Conservation (phyloP, 768 basidiomycete genomes). For the Rhodotorula taiwanensis region DNA sequence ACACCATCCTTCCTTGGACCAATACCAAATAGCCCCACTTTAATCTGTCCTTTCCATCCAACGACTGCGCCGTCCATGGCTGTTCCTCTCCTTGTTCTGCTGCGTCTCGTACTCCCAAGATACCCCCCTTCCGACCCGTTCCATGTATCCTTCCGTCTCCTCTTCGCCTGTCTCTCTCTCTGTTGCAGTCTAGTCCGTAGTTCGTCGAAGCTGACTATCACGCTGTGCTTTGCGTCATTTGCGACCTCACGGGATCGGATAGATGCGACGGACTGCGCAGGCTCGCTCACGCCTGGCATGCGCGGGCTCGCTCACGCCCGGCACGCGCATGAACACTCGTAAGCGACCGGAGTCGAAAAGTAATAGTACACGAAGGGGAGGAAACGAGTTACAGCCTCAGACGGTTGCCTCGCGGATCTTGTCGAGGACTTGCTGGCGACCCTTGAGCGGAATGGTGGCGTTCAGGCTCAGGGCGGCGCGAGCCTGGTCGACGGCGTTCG, state of each 20-base stretch:
- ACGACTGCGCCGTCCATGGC: background rate
- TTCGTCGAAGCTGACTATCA: too few relatives aligned
- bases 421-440: slow-evolving; percentile 9
- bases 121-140: background rate
- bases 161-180: background rate
- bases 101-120: background rate
- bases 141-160: background rate
- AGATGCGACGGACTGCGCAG: too few relatives aligned
- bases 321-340: too few relatives aligned
- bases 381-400: background rate
- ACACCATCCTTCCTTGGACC: too few relatives aligned
- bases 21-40: too few relatives aligned
- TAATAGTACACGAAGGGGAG: background rate
- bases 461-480: slow-evolving; percentile 2
- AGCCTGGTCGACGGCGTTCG: slow-evolving; percentile 15
- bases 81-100: too few relatives aligned
- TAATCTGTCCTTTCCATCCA: background rate
- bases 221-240: too few relatives aligned
- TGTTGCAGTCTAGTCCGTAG: background rate
- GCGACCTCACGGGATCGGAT: too few relatives aligned
- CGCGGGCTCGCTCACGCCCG: too few relatives aligned
- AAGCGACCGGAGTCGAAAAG: too few relatives aligned
- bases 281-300: too few relatives aligned
- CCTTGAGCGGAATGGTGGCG: slow-evolving; percentile 10
- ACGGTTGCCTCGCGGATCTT: slow-evolving; percentile 19